Evolutionary conservation across 495 filamentous ascomycete species (phyloP).

Genomic region (Penicillium pulvis): DNA sequence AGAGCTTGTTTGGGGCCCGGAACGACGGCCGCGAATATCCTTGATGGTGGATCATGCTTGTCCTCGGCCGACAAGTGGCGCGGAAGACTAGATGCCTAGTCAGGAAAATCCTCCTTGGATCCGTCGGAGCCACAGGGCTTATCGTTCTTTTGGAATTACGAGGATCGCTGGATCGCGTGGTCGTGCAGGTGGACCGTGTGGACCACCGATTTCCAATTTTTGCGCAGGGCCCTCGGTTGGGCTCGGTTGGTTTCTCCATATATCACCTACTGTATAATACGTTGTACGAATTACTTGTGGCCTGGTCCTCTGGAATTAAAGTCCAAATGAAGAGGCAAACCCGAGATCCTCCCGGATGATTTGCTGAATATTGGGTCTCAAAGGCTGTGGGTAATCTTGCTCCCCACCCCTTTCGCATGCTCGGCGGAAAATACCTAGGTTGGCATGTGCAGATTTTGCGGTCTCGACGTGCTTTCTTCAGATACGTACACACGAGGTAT

Average conservation of each 20-base stretch:
- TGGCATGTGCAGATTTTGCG: conserved; percentile 25
- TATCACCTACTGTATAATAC: not conserved
- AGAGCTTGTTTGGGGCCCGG: conserved; percentile 21
- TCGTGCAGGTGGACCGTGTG: conserved; percentile 21
- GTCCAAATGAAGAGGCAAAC: conserved; percentile 18
- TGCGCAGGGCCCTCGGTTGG: conserved; percentile 22
- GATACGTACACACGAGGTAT: not conserved
- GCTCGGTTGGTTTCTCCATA: conserved; percentile 4
- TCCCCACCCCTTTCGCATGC: not conserved
- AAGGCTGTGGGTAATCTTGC: not conserved
- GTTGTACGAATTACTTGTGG: not conserved
- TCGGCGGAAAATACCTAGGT: conserved; percentile 15
- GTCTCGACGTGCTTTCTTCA: not conserved
- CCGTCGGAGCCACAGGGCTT: conserved; percentile 30
- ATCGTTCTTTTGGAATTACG: conserved; percentile 25
- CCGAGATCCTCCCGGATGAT: conserved; percentile 18
- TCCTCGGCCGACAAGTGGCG: conserved; percentile 30
- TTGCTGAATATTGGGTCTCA: conserved; percentile 17
- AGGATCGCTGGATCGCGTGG: conserved; percentile 30
- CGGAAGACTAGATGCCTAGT: conserved; percentile 30
- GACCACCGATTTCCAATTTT: conserved; percentile 19
- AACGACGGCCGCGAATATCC: conserved; percentile 23
- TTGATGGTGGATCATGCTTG: conserved; percentile 14
- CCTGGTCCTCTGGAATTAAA: not conserved
- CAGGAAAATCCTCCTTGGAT: conserved; percentile 28